These are phyloP conservation scores for Macadamia tetraphylla DNA, from an alignment of 164 flowering plant genomes.

Conservation along the genomic window DNA sequence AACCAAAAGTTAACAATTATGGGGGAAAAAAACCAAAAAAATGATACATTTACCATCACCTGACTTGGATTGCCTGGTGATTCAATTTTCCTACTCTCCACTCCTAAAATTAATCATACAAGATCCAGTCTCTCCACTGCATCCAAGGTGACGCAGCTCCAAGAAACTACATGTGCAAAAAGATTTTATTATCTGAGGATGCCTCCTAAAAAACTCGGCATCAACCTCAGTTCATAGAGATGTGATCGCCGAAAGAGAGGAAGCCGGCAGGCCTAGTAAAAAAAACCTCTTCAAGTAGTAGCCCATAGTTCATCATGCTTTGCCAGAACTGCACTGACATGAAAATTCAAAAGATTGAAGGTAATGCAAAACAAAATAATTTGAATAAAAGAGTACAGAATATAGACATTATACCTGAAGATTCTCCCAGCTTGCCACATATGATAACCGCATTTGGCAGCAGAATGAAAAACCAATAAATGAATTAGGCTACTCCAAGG, in stretches of 20 bases:
- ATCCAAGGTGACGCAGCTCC: not conserved
- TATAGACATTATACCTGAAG: constrained; percentile 18
- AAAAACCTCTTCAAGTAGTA: constrained; percentile 12
- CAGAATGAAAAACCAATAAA: constrained; percentile 16
- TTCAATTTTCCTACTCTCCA: not conserved
- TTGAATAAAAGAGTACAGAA: not conserved
- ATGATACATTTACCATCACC: not conserved
- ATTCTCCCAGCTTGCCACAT: constrained; percentile 2
- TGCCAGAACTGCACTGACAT: constrained; percentile 6
- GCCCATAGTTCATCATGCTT: constrained; percentile 1
- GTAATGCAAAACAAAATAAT: not conserved
- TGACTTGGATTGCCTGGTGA: not conserved
- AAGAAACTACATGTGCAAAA: not conserved
- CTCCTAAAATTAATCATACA: not conserved
- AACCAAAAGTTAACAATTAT: not conserved
- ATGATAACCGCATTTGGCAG: constrained; percentile 6
- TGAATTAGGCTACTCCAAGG: constrained; percentile 14
- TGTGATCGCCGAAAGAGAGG: not conserved
- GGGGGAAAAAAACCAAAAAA: not conserved
- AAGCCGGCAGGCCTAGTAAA: constrained; percentile 7
- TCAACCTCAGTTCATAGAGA: constrained; percentile 16
- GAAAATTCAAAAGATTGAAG: constrained; percentile 1
- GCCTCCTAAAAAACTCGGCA: constrained; percentile 23
- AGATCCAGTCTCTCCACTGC: not conserved
- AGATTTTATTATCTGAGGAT: constrained; percentile 25